Evolutionary conservation across 371 early-diverging fungal genomes (phyloP).

Genomic region (Coemansia sp.): DNA sequence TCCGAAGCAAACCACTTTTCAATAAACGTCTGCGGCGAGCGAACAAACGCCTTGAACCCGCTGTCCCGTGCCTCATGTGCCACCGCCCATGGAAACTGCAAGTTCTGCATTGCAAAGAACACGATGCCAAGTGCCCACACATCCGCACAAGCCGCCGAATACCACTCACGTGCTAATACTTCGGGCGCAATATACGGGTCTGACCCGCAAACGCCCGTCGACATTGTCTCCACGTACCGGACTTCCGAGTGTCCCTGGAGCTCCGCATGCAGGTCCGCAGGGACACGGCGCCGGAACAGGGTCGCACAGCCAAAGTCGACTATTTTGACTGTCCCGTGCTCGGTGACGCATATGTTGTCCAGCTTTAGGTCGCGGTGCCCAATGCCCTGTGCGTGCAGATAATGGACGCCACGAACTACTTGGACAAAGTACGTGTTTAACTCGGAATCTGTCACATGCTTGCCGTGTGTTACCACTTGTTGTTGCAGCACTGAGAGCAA

Average conservation of each 20-base stretch:
- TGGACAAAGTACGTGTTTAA: slow-evolving; percentile 55
- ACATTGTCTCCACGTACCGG: slow-evolving; percentile 54
- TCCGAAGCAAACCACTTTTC: slow-evolving; percentile 29
- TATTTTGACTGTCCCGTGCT: slow-evolving; percentile 73
- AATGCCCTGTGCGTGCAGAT: slow-evolving; percentile 72
- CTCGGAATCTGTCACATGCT: background rate
- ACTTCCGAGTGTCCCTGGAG: background rate
- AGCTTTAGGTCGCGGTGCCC: slow-evolving; percentile 86
- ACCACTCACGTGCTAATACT: slow-evolving; percentile 58
- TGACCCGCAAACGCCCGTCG: slow-evolving; percentile 78
- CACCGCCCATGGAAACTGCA: slow-evolving; percentile 67
- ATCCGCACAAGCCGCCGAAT: slow-evolving; percentile 64
- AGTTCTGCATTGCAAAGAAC: slow-evolving; percentile 66
- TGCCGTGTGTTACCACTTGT: slow-evolving; percentile 26
- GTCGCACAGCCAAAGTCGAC: slow-evolving; percentile 85
- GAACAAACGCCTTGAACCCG: slow-evolving; percentile 32
- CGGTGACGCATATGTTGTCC: slow-evolving; percentile 78
- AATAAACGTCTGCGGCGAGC: slow-evolving; percentile 19
- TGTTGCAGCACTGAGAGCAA: slow-evolving; percentile 62
- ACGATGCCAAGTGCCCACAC: slow-evolving; percentile 75
- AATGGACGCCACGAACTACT: slow-evolving; percentile 62
- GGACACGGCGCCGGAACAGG: slow-evolving; percentile 37
- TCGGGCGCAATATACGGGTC: slow-evolving; percentile 94
- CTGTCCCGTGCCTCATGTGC: slow-evolving; percentile 45
- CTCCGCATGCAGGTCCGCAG: no score